These are phyloP conservation scores for Trichocladium uniseriatum DNA, from an alignment of 495 filamentous ascomycete genomes.

Conservation along the genomic window DNA sequence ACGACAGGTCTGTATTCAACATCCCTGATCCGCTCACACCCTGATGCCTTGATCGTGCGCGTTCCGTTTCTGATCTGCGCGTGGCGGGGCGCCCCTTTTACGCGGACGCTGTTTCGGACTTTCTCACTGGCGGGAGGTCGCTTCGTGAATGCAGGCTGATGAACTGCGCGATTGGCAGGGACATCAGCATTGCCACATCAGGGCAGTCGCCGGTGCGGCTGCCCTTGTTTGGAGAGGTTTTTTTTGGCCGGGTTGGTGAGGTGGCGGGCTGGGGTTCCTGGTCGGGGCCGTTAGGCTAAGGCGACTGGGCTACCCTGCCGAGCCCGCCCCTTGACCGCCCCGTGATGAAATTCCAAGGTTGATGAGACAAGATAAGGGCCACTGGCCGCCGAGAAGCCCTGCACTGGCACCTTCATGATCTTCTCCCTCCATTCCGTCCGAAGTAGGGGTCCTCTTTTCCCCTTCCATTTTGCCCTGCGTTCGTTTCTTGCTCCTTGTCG, in stretches of 20 bases:
- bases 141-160: too few relatives aligned
- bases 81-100: too few relatives aligned
- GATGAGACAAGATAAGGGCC: constrained; percentile 1
- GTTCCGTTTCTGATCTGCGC: too few relatives aligned
- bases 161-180: too few relatives aligned
- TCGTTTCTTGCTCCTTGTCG: constrained; percentile 7
- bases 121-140: too few relatives aligned
- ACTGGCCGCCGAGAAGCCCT: constrained; percentile 1
- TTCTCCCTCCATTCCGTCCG: neutral
- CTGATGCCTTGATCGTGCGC: too few relatives aligned
- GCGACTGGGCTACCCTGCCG: constrained; percentile 1
- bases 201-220: neutral
- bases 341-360: constrained; percentile 5
- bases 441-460: neutral
- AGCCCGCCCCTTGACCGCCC: too few relatives aligned
- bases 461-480: neutral
- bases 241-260: constrained; percentile 6
- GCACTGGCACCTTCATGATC: constrained; percentile 1
- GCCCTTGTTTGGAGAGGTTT: constrained; percentile 5
- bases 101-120: too few relatives aligned
- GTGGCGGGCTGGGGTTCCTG: constrained; percentile 5
- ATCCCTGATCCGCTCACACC: neutral
- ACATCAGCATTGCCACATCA: constrained; percentile 6
- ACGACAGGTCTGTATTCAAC: neutral
- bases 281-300: constrained; percentile 4